Evolutionary conservation across 2,329 filamentous ascomycete species (phyloP).

Genomic region (Macrophomina tecta): DNA sequence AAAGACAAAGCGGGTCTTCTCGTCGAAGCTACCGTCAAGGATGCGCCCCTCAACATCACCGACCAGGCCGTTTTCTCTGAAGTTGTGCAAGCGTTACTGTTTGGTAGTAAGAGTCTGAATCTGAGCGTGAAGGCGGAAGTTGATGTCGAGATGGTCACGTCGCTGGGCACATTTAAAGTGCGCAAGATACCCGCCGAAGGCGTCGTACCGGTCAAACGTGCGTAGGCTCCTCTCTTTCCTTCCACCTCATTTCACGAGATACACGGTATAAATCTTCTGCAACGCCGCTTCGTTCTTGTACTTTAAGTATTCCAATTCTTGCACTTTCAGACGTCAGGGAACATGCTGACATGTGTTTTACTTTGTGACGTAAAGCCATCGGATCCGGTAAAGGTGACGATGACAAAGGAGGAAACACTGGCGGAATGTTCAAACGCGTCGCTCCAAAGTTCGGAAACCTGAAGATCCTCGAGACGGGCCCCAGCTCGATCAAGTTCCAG

Average conservation of each 20-base stretch:
- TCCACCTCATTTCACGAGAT: slow-evolving; percentile 42
- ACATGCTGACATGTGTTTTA: slow-evolving; percentile 38
- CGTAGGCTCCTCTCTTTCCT: slow-evolving; percentile 63
- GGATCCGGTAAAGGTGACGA: slow-evolving; percentile 32
- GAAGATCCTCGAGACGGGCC: slow-evolving; percentile 73
- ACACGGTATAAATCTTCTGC: slow-evolving; percentile 16
- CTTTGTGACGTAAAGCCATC: slow-evolving; percentile 39
- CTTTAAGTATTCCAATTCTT: slow-evolving; percentile 25
- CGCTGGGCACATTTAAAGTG: slow-evolving; percentile 79
- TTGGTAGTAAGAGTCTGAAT: slow-evolving; percentile 71
- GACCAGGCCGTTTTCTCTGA: slow-evolving; percentile 79
- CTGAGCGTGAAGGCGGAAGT: slow-evolving; percentile 80
- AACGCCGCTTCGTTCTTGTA: slow-evolving; percentile 23
- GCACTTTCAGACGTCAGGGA: slow-evolving; percentile 5
- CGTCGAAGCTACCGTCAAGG: slow-evolving; percentile 76
- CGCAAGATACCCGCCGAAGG: slow-evolving; percentile 85
- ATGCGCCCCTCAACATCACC: slow-evolving; percentile 83
- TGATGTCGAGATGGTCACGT: slow-evolving; percentile 81
- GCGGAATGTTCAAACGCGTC: slow-evolving; percentile 58
- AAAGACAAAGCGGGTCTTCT: slow-evolving; percentile 68
- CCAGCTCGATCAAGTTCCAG: slow-evolving; percentile 72
- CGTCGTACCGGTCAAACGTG: slow-evolving; percentile 90
- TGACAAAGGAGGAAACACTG: slow-evolving; percentile 43
- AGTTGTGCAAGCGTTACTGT: slow-evolving; percentile 79
- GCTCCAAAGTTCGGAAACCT: slow-evolving; percentile 73